Evolutionary conservation across 2,329 filamentous ascomycete species (phyloP), one percentile per base, ranked within the genome.

Genomic region (Kalmusia sp.): DNA sequence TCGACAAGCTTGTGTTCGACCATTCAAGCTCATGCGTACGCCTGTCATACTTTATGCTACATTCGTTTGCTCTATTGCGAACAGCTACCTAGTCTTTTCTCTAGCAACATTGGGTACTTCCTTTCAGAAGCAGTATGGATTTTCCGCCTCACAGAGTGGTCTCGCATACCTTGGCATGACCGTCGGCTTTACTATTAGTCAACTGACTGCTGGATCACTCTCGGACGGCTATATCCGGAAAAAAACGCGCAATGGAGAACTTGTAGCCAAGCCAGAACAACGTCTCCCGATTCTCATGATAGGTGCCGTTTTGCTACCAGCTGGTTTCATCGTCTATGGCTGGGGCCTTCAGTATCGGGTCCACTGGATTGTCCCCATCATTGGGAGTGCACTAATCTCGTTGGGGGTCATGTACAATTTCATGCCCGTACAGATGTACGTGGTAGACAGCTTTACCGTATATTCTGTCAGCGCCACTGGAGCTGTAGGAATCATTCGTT

Each of bases 51-150:
- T 44, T 12, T 44, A 34, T 28, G 31, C 44, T 8, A 47, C 44
- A 35, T 48, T 39, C 21, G 45, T 48, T 27, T 35, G 17, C 41
- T 45, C 41, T 41, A 49, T 49, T 41, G 47, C 28, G 17, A 51
- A 51, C 39, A 37, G 49, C 21, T 51, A 46, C 37, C 33, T 51
- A n/a, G 40, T 51, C 12, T 46, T 51, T 46, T 33, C 49, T 35
- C 21, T 51, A 30, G 40, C 38, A 35, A 51, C 40, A 14, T 46
- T 51, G n/a, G 39, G 49, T 19, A 51, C 38, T 34, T 44, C 31
- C 6, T 51, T 51, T 25, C 39, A 51, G 21, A n/a, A 45, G 12
- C 41, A 33, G 17, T 45, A 48, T 48, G 45, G 45, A 19, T 48
- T 48, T 48, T 37, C 31, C 34, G 30, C 45, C 6, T 48, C 31